These are phyloP conservation scores for Chaetomiaceae sp. DNA, from an alignment of 2,329 filamentous ascomycete species.

Conservation along the genomic window DNA sequence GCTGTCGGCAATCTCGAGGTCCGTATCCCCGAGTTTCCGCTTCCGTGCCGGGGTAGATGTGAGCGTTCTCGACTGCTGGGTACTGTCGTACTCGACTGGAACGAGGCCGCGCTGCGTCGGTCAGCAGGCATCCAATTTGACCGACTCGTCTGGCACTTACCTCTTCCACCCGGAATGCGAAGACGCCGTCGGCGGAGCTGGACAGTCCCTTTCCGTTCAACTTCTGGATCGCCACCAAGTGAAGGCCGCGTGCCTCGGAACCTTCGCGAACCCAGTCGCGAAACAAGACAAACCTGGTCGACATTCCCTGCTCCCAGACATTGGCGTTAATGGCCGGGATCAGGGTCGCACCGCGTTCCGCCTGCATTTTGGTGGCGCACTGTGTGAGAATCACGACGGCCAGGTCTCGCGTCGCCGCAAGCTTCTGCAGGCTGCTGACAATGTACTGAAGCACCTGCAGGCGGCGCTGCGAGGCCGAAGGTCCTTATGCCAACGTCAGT, in stretches of 20 bases:
- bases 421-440: constrained; percentile 66
- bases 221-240: constrained; percentile 63
- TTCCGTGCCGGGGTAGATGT: constrained; percentile 47
- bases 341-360: constrained; percentile 62
- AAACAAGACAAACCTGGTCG: constrained; percentile 71
- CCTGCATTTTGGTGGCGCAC: constrained; percentile 74
- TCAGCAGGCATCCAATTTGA: constrained; percentile 12
- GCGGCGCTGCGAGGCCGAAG: constrained; percentile 25
- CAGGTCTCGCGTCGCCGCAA: constrained; percentile 68
- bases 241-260: constrained; percentile 44
- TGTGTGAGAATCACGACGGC: constrained; percentile 75
- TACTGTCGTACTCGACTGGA: constrained; percentile 39
- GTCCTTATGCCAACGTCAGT: constrained; percentile 18
- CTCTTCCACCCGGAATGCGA: constrained; percentile 46
- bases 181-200: constrained; percentile 40
- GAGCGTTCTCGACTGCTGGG: constrained; percentile 32
- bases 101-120: constrained; percentile 40
- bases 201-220: constrained; percentile 48
- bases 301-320: constrained; percentile 76
- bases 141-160: constrained; percentile 35
- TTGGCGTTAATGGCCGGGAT: constrained; percentile 69
- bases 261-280: constrained; percentile 64
- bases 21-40: constrained; percentile 59
- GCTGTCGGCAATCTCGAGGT: constrained; percentile 57
- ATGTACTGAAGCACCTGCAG: constrained; percentile 56